Evolutionary conservation across 1,139 yeast genomes (phyloP).

Genomic region (Tardiomyces blankii): DNA sequence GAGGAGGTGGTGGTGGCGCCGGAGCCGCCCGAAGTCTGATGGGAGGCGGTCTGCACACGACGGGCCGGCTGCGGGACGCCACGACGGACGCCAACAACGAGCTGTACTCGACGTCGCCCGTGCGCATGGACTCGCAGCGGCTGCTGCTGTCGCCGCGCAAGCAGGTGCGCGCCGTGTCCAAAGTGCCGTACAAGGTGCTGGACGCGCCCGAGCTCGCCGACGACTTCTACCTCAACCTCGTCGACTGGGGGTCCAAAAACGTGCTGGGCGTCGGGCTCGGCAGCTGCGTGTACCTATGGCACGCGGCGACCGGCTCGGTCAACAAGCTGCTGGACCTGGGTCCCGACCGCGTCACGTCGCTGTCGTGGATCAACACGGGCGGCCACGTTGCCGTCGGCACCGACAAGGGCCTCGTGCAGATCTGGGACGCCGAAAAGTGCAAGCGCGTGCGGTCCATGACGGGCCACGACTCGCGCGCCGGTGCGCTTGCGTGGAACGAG

Average conservation of each 20-base stretch:
- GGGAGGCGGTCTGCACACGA: background rate
- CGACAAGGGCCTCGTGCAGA: conserved; percentile 74
- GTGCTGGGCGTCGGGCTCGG: conserved; percentile 86
- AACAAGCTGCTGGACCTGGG: conserved; percentile 62
- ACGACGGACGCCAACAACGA: conserved; percentile 27
- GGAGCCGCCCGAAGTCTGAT: background rate
- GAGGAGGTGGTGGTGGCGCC: conserved; percentile 1
- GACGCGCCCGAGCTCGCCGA: conserved; percentile 96
- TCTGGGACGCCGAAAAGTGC: conserved; percentile 87
- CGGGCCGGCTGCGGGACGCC: conserved; percentile 2
- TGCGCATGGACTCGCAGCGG: conserved; percentile 77
- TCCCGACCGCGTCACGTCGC: conserved; percentile 63
- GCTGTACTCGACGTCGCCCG: conserved; percentile 75
- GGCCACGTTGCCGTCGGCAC: conserved; percentile 93
- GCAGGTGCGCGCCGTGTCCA: conserved; percentile 64
- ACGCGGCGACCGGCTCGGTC: conserved; percentile 77
- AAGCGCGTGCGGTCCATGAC: conserved; percentile 84
- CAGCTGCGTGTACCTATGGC: conserved; percentile 82
- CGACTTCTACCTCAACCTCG: conserved; percentile 81
- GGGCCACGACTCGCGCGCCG: conserved; percentile 79
- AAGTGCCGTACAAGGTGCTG: conserved; percentile 83
- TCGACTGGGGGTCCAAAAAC: conserved; percentile 94
- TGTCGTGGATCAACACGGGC: conserved; percentile 78
- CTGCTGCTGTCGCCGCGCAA: conserved; percentile 72
- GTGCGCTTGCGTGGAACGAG: conserved; percentile 90